phyloP scores from a whole-genome alignment of 1,139 yeast genomes.

The Spencermartinsiella ligniputridi region DNA sequence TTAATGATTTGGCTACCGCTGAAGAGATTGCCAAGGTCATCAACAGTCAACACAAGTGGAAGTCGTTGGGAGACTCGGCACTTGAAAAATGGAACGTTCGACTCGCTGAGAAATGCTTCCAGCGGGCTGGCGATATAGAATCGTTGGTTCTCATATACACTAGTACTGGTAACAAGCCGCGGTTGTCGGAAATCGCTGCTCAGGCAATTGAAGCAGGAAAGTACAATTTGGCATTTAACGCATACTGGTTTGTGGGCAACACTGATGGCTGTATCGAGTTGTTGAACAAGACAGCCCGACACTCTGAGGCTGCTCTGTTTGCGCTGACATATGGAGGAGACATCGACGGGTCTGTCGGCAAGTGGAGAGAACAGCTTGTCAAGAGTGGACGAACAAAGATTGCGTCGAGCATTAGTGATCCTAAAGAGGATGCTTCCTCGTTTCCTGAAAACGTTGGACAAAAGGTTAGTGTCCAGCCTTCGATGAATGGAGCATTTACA shows the following conservation, averaged over 20 bases:
- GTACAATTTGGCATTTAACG: conserved; percentile 87
- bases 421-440: conserved; percentile 26
- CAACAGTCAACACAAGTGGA: conserved; percentile 66
- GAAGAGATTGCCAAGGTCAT: conserved; percentile 56
- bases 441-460: conserved; percentile 31
- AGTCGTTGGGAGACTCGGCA: conserved; percentile 84
- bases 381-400: conserved; percentile 51
- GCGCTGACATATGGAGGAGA: conserved; percentile 69
- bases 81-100: conserved; percentile 72
- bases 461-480: conserved; percentile 26
- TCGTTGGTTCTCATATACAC: conserved; percentile 80
- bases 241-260: conserved; percentile 84
- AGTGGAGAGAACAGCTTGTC: conserved; percentile 63
- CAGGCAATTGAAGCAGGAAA: conserved; percentile 67
- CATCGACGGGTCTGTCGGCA: conserved; percentile 44
- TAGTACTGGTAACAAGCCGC: conserved; percentile 65
- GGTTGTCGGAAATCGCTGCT: conserved; percentile 53
- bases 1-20: conserved; percentile 68
- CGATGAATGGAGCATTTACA: conserved; percentile 16
- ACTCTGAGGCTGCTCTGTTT: conserved; percentile 80
- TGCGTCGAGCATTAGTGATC: conserved; percentile 42
- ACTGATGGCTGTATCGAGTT: conserved; percentile 59
- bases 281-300: conserved; percentile 63
- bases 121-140: conserved; percentile 75
- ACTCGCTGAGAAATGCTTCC: conserved; percentile 76